These are phyloP conservation scores for Thecaphora frezii DNA, from an alignment of 1,284 basidiomycete genomes.

Conservation along the genomic window DNA sequence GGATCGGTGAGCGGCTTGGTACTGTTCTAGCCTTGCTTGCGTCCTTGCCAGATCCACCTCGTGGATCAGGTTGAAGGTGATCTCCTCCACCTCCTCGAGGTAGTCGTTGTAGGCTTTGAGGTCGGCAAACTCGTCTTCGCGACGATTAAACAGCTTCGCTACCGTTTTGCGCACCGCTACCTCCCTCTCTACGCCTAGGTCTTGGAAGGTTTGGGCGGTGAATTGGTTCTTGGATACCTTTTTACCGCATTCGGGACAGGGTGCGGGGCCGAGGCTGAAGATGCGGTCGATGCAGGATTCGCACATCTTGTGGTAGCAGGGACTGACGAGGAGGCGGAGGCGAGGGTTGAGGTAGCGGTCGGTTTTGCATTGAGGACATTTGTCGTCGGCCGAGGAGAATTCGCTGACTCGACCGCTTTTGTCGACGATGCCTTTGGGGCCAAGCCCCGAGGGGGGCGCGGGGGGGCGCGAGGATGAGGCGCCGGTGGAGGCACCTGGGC, in stretches of 20 bases:
- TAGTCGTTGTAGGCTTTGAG: constrained; percentile 90
- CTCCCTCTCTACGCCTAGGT: constrained; percentile 93
- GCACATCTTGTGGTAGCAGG: constrained; percentile 96
- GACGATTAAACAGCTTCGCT: constrained; percentile 82
- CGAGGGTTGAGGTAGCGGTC: constrained; percentile 95
- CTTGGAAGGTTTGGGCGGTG: constrained; percentile 94
- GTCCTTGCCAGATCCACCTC: constrained; percentile 82
- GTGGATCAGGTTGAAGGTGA: constrained; percentile 94
- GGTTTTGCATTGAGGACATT: constrained; percentile 95
- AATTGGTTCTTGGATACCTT: constrained; percentile 91
- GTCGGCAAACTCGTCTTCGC: constrained; percentile 82
- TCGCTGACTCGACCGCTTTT: constrained; percentile 46
- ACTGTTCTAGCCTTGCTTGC: constrained; percentile 77
- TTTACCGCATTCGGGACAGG: constrained; percentile 89
- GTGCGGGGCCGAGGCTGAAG: constrained; percentile 92
- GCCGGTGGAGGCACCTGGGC: constrained; percentile 10
- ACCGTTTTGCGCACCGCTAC: constrained; percentile 83
- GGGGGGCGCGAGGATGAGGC: neutral
- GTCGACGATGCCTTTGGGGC: constrained; percentile 37
- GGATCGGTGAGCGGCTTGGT: constrained; percentile 64
- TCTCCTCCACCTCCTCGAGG: constrained; percentile 91
- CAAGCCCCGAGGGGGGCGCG: constrained; percentile 6
- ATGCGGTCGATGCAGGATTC: constrained; percentile 83
- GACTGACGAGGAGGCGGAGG: constrained; percentile 84
- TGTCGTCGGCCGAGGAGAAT: constrained; percentile 65